Conservation (phyloP, 2,329 filamentous ascomycete species). For the Dendrostoma leiphaemia region DNA sequence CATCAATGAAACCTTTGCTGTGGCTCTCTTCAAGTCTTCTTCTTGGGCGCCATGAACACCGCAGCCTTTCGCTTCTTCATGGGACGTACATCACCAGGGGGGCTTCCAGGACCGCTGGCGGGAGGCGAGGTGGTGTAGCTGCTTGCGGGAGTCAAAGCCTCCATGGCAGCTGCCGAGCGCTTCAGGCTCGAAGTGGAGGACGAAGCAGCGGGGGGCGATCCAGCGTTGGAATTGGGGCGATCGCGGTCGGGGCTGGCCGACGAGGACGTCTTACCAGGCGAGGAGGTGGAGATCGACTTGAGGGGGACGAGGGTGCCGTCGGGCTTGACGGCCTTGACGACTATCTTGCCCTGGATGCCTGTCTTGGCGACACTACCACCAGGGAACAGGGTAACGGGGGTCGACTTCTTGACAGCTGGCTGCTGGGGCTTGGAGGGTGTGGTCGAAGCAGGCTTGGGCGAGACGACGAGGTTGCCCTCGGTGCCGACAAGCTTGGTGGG, state of each 20-base stretch:
- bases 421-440: not conserved
- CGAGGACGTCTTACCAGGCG: not conserved
- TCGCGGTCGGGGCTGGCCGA: not conserved
- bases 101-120: slow-evolving; percentile 10
- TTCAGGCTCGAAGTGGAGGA: not conserved
- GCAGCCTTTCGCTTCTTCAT: slow-evolving; percentile 45
- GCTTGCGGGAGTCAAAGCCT: not conserved
- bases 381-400: not conserved
- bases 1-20: not conserved
- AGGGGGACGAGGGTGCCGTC: not conserved
- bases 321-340: not conserved
- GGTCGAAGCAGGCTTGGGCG: not conserved
- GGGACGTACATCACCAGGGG: slow-evolving; percentile 14
- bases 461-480: not conserved
- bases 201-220: slow-evolving; percentile 20
- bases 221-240: slow-evolving; percentile 21
- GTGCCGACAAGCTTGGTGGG: not conserved
- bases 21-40: slow-evolving; percentile 26
- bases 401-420: not conserved
- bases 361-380: not conserved
- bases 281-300: not conserved
- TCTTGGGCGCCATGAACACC: slow-evolving; percentile 52
- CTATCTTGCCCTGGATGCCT: slow-evolving; percentile 5
- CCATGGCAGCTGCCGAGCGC: not conserved
- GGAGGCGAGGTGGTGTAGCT: slow-evolving; percentile 13